Evolutionary conservation across 1,284 basidiomycete genomes (phyloP), one percentile per base, ranked within the genome.

Genomic region (Moesziomyces sp.): DNA sequence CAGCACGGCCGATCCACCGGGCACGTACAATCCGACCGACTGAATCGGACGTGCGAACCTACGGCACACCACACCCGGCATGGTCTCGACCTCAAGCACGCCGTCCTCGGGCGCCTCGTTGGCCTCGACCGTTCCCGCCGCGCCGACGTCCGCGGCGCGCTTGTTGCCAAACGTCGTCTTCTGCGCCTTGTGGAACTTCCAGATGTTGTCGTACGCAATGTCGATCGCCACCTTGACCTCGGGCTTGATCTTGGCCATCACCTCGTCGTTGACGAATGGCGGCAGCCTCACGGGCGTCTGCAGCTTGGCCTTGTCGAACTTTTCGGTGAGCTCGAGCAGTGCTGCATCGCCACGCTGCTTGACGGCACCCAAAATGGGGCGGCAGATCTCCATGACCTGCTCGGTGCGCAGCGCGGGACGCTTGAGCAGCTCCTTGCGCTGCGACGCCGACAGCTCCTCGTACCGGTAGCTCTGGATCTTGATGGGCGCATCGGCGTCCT

Each of bases 21-120:
- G 97, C 2, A 99, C 93, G 86, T 99, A 99, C 52, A 99, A 87
- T 40, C 97, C 97, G 34, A 99, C 97, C 30, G 94, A 90, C 60
- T 93, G 90, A 80, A 99, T 96, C 13, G 97, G 92, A 46, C 94
- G 89, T 3, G 94, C 91, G 84, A 99, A 98, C 46, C 97, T 55
- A 14, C 79, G 70, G 53, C 82, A 84, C 24, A 84, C 75, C 28
- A 99, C 95, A 10, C 97, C 97, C 2, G 96, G 94, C 93, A 95
- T 98, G 8, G 97, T 99, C 86, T 98, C 94, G 16, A 99, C 93
- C 11, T 90, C 88, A 47, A 99, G 87, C 18, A 85, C 82, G 6
- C 76, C 76, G 23, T 90, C 87, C 40, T 89, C 87, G 48, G 88
- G 87, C 63, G 91, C 90, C 19, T 89, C 87, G 4, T 58, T 47